A percentile compares a stretch with the other conserved stretches of the same genome.
Conservation (phyloP, 176 grass and related monocot genomes). For the Oryza meyeriana region DNA sequence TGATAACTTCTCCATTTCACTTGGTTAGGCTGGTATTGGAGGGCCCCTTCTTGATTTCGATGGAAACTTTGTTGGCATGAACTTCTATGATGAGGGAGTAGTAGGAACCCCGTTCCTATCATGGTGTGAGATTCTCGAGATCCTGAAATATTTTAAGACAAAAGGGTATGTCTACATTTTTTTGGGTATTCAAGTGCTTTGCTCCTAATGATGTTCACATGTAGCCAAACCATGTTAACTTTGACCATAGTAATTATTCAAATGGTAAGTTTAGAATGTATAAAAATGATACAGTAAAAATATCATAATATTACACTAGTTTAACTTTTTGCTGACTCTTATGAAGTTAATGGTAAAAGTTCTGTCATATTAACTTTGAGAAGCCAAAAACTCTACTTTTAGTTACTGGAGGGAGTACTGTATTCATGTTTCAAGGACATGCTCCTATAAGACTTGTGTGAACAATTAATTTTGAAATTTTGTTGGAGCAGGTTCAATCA, state of each 20-base stretch:
- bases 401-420: no score
- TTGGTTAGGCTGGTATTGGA: not conserved
- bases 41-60: not conserved
- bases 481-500: not conserved
- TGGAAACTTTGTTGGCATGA: constrained; percentile 16
- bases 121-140: not conserved
- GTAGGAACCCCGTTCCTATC: not conserved
- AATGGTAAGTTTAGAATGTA: no score
- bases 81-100: not conserved
- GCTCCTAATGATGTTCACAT: no score
- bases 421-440: not conserved
- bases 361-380: no score
- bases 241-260: no score
- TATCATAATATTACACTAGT: no score
- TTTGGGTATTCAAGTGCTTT: not conserved
- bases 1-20: not conserved
- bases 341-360: no score
- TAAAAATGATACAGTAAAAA: no score
- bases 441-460: not conserved
- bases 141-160: not conserved
- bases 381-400: no score
- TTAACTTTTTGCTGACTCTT: no score
- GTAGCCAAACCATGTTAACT: no score
- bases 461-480: not conserved
- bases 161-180: not conserved